These are phyloP conservation scores for Venturia effusa DNA, from an alignment of 2,329 filamentous ascomycete species.

Conservation along the genomic window DNA sequence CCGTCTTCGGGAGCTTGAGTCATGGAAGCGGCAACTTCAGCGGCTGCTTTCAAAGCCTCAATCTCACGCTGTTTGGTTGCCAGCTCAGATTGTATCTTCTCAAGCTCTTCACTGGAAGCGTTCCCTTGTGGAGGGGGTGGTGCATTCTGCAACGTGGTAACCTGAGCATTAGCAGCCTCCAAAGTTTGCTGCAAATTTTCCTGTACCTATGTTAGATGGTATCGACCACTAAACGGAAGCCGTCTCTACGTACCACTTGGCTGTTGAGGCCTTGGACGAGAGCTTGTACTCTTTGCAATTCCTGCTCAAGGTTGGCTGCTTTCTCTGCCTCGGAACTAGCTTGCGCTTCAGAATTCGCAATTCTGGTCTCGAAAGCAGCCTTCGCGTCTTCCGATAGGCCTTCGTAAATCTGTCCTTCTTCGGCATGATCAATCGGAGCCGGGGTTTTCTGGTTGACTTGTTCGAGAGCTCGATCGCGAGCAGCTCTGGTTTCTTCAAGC, in stretches of 20 bases:
- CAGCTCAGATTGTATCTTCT: constrained; percentile 31
- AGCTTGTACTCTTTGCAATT: constrained; percentile 44
- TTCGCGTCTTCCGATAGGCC: constrained; percentile 22
- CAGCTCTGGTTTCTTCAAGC: constrained; percentile 49
- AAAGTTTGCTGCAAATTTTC: constrained; percentile 30
- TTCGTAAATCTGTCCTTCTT: constrained; percentile 38
- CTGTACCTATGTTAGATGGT: constrained; percentile 15
- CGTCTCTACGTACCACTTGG: constrained; percentile 36
- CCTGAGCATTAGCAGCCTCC: constrained; percentile 23
- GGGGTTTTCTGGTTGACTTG: constrained; percentile 21
- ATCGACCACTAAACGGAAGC: neutral
- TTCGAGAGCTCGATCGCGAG: constrained; percentile 52
- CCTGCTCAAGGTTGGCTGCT: constrained; percentile 23
- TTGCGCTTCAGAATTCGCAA: constrained; percentile 29
- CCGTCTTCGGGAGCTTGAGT: constrained; percentile 1
- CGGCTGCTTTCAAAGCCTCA: constrained; percentile 31
- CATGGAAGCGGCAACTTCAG: constrained; percentile 18
- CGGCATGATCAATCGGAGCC: constrained; percentile 19
- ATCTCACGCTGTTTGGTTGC: constrained; percentile 34
- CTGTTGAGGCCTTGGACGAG: constrained; percentile 54
- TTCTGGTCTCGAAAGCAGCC: constrained; percentile 24
- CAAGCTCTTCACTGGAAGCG: constrained; percentile 19
- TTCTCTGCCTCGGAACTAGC: constrained; percentile 28
- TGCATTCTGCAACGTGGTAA: constrained; percentile 19
- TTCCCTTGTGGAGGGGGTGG: constrained; percentile 9